Evolutionary conservation across 371 early-diverging fungal genomes (phyloP), one percentile per base, ranked within the genome.

Genomic region (Mucor lusitanicus): DNA sequence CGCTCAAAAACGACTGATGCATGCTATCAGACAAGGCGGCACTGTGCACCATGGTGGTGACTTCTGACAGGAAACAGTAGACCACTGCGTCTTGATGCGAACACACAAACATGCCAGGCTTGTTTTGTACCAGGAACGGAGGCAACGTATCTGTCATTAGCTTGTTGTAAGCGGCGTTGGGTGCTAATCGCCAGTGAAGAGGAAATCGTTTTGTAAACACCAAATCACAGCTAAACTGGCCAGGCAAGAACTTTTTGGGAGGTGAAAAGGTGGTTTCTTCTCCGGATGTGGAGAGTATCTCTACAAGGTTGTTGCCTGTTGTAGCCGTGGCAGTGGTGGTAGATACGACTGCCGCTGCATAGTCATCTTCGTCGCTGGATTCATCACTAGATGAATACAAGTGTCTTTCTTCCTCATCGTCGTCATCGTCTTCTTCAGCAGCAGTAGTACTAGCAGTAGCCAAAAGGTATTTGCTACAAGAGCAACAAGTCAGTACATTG

Each of bases 161-260:
- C 17, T 78, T 79, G 59, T 82, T 89, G 15, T 90, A 75, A 0
- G 94, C 94, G 40, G 86, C 77, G 15, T 82, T 80, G 0, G 92
- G 89, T 57, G 81, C 84, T 30, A 95, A 73, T 17, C 95, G 84
- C 90, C 91, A 91, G 65, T 94, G 94, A 1, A 94, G 67, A 3
- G 90, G 87, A 66, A 93, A 92, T 17, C 77, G 73, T 27, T 82
- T 81, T 15, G 81, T 81, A 63, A 85, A 90, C 1, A 91, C 85
- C 9, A 88, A 63, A 0, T 90, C 88, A 30, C 93, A 93, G 13
- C 88, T 87, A 67, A 93, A 93, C 65, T 90, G 91, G 0, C 93
- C 93, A 6, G 87, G 85, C 2, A 67, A 46, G 50, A 82, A 80
- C 30, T 77, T 81, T 21, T 75, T 77, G 7, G 77, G 77, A 8